These are phyloP conservation scores for Debaryomycetaceae sp. DNA, from an alignment of 1,139 yeast species.

Conservation along the genomic window DNA sequence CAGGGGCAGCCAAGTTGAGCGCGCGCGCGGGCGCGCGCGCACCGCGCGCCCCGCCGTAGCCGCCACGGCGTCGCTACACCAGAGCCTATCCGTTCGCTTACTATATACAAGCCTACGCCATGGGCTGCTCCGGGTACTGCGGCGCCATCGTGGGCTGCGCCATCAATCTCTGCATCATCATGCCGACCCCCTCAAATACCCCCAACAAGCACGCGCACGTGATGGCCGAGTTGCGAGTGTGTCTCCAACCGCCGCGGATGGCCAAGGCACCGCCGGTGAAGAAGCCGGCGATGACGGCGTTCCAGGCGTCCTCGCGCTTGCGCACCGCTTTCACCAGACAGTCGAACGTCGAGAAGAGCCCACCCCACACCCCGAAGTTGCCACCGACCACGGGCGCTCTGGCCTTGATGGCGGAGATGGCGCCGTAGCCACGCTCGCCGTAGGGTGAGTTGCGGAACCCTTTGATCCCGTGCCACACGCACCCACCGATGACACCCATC, in stretches of 20 bases:
- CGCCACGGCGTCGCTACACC: no score
- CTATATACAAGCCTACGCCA: no score
- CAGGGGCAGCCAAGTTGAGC: no score
- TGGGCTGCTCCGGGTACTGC: constrained; percentile 56
- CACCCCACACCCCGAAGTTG: constrained; percentile 99
- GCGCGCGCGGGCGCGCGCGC: no score
- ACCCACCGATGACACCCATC: constrained; percentile 98
- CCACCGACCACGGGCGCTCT: constrained; percentile 99
- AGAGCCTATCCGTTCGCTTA: no score
- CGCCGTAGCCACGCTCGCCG: constrained; percentile 92
- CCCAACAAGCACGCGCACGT: constrained; percentile 97
- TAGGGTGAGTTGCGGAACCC: constrained; percentile 97
- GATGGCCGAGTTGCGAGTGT: constrained; percentile 93
- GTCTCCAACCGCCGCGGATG: constrained; percentile 98
- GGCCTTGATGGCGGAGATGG: constrained; percentile 85
- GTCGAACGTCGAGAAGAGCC: constrained; percentile 90
- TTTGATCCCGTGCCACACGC: constrained; percentile 98
- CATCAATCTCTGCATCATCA: constrained; percentile 88
- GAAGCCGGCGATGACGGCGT: constrained; percentile 96
- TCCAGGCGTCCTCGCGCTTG: constrained; percentile 97
- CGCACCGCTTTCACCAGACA: constrained; percentile 94
- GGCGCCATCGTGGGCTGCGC: constrained; percentile 88
- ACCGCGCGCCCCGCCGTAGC: no score
- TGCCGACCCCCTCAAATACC: constrained; percentile 96
- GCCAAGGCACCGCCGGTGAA: constrained; percentile 98